Evolutionary conservation across 2,329 filamentous ascomycete species (phyloP).

Genomic region (Arthroderma uncinatum): DNA sequence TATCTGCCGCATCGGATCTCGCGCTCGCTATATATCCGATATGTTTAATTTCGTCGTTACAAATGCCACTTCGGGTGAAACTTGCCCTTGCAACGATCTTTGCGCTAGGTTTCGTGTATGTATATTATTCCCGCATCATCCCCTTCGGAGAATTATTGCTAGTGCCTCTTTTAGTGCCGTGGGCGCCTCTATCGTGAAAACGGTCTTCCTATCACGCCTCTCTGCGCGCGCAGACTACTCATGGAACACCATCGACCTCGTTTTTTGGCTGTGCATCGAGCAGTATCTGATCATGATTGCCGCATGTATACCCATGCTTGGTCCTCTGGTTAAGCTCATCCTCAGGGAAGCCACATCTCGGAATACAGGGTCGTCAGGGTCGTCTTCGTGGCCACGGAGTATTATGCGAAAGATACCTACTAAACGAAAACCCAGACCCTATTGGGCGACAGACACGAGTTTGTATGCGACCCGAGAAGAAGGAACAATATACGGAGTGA

Average conservation of each 20-base stretch:
- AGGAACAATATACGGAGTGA: not conserved
- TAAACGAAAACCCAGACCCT: not conserved
- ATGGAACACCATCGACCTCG: slow-evolving; percentile 9
- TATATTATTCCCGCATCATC: not conserved
- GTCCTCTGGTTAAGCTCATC: slow-evolving; percentile 7
- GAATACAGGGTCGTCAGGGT: not conserved
- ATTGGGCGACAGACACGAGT: not conserved
- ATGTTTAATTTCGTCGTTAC: slow-evolving; percentile 8
- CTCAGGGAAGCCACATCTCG: not conserved
- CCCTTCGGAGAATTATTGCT: not conserved
- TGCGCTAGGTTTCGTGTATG: slow-evolving; percentile 9
- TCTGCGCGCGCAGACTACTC: slow-evolving; percentile 10
- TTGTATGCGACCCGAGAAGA: not conserved
- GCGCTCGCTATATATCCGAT: slow-evolving; percentile 11
- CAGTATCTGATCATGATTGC: slow-evolving; percentile 13
- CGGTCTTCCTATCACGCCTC: slow-evolving; percentile 7
- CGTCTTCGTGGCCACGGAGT: not conserved
- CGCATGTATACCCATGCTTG: slow-evolving; percentile 11
- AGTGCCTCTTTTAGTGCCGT: slow-evolving; percentile 4
- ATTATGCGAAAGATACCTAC: not conserved
- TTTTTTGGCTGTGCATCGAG: slow-evolving; percentile 9
- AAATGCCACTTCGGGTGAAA: slow-evolving; percentile 9
- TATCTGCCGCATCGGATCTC: slow-evolving; percentile 10
- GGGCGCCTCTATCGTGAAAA: slow-evolving; percentile 11
- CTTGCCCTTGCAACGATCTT: slow-evolving; percentile 5